Base-by-base conservation (phyloP, 2,329 filamentous ascomycete species). In the Magnaporthales sp. region DNA sequence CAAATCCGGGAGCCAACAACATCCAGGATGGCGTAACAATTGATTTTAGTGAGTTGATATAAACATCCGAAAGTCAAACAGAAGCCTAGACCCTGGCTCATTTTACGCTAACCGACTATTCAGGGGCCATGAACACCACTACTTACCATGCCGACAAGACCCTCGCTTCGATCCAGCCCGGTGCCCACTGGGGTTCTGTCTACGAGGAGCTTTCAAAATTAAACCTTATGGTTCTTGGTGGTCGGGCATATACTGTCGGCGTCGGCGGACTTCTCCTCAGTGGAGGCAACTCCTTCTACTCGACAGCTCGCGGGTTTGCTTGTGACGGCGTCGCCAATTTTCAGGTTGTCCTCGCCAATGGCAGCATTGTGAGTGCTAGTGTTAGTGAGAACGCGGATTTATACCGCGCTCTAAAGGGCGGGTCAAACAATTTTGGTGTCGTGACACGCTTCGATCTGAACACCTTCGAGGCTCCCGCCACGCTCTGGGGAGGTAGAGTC, bases 281-380 rank as follows among this genome's bases (percentile, higher is more conserved):
- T n/a, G n/a, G n/a, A 68, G 74, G 74, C n/a, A 72, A 71, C 63
- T 72, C 71, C 22, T 74, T 72, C 67, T 72, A 73, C 67, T 67
- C 70, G 2, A 67, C 67, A 13, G 63, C 62, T 3, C 64, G 75
- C 32, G 81, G 81, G 1, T 78, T 79, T 31, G 77, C 74, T 26
- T 79, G 77, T 67, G 79, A 81, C 68, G 78, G 75, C 32, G 74
- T 81, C 8, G 68, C 73, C 8, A 75, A 75, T 61, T 79, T 73
- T 66, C 74, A 81, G 67, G 74, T 83, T 27, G 79, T 83, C 3
- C 75, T 81, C 1, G 77, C 77, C 1, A 72, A 76, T 66, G 80
- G 80, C 2, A 56, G 67, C 5, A 74, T 82, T 61, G 71, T 81
- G 26, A 75, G 54, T 22, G 64, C 64, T n/a, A 63, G 30, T 13